These are phyloP conservation scores for Podospora appendiculata DNA, from an alignment of 495 filamentous ascomycete genomes.

Conservation along the genomic window DNA sequence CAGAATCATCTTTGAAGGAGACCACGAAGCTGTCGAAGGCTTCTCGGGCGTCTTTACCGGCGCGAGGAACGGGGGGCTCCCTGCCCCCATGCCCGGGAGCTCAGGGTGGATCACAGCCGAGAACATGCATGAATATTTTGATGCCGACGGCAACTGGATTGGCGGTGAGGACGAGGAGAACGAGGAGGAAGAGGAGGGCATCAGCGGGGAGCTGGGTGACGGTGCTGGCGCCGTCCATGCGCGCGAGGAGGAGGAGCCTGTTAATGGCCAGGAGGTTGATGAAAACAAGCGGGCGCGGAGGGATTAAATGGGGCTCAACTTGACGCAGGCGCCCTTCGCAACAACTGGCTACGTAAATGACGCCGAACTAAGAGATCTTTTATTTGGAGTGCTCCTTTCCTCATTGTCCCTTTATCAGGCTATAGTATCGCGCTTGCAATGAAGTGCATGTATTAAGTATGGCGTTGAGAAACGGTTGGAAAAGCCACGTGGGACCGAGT, in stretches of 20 bases:
- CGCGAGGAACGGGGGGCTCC: slow-evolving; percentile 46
- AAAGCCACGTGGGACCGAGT: no score
- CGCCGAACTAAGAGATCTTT: no score
- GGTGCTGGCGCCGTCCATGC: slow-evolving; percentile 35
- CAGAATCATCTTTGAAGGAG: slow-evolving; percentile 51
- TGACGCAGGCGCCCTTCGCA: no score
- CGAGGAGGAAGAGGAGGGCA: slow-evolving; percentile 16
- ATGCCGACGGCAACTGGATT: slow-evolving; percentile 49
- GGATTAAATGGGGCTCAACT: neutral
- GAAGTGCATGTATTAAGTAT: no score
- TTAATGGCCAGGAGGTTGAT: slow-evolving; percentile 13
- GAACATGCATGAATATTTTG: slow-evolving; percentile 74
- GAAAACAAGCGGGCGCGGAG: neutral
- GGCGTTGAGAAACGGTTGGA: no score
- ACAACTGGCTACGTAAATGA: neutral
- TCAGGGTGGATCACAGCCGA: slow-evolving; percentile 95
- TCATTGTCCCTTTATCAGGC: no score
- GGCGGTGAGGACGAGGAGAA: slow-evolving; percentile 16
- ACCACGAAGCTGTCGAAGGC: slow-evolving; percentile 36
- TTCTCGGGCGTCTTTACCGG: slow-evolving; percentile 37
- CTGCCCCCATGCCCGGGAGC: slow-evolving; percentile 74
- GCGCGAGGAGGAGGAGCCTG: slow-evolving; percentile 28
- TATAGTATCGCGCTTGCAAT: no score
- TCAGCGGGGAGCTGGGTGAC: slow-evolving; percentile 35
- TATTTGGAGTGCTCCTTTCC: no score